Conservation (phyloP, 371 early-diverging fungal species). For the Syncephalastrum sp. region DNA sequence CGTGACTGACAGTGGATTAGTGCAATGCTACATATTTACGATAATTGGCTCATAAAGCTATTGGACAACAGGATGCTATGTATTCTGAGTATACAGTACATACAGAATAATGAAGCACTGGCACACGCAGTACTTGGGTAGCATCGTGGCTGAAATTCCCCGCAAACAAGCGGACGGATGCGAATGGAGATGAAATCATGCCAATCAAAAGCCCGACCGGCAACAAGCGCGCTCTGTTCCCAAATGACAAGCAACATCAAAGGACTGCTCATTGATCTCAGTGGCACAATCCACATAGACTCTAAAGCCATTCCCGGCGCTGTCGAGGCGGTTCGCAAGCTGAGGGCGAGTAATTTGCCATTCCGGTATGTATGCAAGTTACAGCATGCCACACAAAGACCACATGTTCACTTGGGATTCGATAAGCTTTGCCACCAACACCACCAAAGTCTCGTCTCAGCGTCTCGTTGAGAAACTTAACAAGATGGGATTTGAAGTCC, state of each 20-base stretch:
- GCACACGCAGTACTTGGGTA: no score
- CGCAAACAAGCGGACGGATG: no score
- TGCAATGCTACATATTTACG: no score
- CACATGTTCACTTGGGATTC: not conserved
- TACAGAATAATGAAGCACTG: no score
- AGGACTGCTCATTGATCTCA: constrained; percentile 77
- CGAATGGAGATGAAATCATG: not conserved
- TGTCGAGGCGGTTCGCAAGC: constrained; percentile 60
- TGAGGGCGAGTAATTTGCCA: constrained; percentile 60
- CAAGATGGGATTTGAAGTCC: constrained; percentile 66
- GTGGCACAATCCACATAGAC: constrained; percentile 82
- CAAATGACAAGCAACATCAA: constrained; percentile 17
- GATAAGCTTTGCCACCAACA: constrained; percentile 75
- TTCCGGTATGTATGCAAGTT: constrained; percentile 27
- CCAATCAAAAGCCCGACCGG: not conserved
- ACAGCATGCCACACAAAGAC: constrained; percentile 12
- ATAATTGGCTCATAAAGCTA: no score
- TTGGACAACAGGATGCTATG: no score
- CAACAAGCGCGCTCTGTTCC: not conserved
- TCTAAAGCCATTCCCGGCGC: constrained; percentile 68
- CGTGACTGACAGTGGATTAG: no score
- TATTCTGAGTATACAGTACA: no score
- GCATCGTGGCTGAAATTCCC: no score
- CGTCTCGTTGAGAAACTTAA: constrained; percentile 53
- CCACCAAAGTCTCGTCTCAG: constrained; percentile 72